Base-by-base conservation (phyloP, 169 alveolate genomes). In the Neospora caninum region DNA sequence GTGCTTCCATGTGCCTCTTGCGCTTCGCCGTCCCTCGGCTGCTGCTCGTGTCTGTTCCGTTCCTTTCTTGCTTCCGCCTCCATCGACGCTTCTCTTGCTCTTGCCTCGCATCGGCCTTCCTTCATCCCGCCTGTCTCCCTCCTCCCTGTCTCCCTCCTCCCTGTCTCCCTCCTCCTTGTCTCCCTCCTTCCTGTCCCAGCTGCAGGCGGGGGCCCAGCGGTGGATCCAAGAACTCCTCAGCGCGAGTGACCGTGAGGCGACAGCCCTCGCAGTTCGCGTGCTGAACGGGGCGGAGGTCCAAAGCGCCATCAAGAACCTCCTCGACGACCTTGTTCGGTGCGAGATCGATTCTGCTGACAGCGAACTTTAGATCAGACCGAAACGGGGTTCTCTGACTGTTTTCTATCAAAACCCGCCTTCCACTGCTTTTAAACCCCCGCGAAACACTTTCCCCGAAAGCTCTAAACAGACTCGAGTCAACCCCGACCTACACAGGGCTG, bases 141-240 rank as follows among this genome's bases (percentile, higher is more conserved):
- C 13, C 34, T 73, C 86, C 29, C 20, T n/a, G 10, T 16, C 42
- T 34, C 41, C 38, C 38, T n/a, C 42, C 41, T 18, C 86, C 29
- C 22, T 73, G 20, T 18, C 86, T n/a, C 36, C 27, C 31, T 31
- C 25, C 31, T 31, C 49, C 53, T 31, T 38, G 1, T 45, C 31
- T 80, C 54, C 49, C 36, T 41, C 31, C 6, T 13, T 82, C 10
- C 67, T 20, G 2, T 13, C 39, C 18, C 67, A 82, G 89, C 69
- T 82, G 34, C 89, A 82, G 89, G 64, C 89, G 0, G 89, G 69
- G 34, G 67, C 67, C 6, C 89, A 82, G 89, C 89, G 89, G 10
- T 82, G 54, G 69, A 67, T 82, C 25, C 67, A 38, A 67, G 89
- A 82, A 27, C 36, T 82, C 41, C 89, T 82, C 34, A 36, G 27